Evolutionary conservation across 306 rosid species (phyloP).

Genomic region (Mimosa pudica): DNA sequence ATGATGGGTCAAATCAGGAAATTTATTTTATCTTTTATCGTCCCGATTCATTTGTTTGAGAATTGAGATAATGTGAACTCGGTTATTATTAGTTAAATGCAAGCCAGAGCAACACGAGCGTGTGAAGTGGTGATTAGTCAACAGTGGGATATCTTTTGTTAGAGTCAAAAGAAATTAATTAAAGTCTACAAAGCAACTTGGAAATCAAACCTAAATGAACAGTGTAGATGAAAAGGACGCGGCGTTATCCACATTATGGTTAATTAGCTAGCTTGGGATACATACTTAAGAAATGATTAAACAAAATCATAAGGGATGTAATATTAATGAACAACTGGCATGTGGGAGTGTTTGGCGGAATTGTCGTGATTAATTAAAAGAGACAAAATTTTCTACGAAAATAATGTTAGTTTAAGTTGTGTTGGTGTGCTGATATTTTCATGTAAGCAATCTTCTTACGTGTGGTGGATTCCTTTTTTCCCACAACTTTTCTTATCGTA

Average conservation of each 20-base stretch:
- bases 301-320: not conserved
- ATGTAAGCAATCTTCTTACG: constrained; percentile 27
- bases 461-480: constrained; percentile 36
- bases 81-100: not conserved
- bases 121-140: not conserved
- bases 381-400: constrained; percentile 32
- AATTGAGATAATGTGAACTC: not conserved
- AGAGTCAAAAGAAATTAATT: not conserved
- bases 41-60: not conserved
- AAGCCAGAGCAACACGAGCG: constrained; percentile 10
- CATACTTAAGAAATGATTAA: not conserved
- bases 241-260: constrained; percentile 10
- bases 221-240: constrained; percentile 2
- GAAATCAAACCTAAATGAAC: constrained; percentile 6
- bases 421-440: constrained; percentile 46
- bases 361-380: constrained; percentile 6
- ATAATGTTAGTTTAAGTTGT: constrained; percentile 38
- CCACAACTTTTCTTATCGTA: constrained; percentile 23
- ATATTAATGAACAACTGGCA: constrained; percentile 4
- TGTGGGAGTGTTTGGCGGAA: constrained; percentile 47
- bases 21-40: not conserved
- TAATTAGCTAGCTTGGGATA: not conserved
- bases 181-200: constrained; percentile 23
- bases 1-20: constrained; percentile 3
- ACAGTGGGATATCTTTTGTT: not conserved